These are phyloP conservation scores for Coriaria nepalensis DNA, from an alignment of 306 rosid species.

Conservation along the genomic window DNA sequence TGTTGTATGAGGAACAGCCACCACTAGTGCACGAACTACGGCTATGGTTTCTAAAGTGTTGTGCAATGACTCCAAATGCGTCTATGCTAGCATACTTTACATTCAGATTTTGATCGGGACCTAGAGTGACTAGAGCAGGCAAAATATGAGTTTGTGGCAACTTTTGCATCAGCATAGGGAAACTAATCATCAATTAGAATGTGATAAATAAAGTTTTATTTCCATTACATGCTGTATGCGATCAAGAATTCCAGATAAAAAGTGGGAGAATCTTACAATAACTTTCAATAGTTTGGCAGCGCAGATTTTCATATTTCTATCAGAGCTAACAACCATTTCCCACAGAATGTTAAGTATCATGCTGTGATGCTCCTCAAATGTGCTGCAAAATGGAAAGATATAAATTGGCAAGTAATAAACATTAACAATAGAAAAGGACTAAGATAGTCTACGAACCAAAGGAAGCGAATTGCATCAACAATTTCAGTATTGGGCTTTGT, in stretches of 20 bases:
- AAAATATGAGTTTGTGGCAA: constrained; percentile 80
- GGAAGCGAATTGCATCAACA: constrained; percentile 75
- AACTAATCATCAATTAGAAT: constrained; percentile 28
- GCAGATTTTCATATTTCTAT: constrained; percentile 57
- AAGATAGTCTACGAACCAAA: constrained; percentile 49
- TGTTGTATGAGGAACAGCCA: constrained; percentile 87
- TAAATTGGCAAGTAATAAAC: constrained; percentile 7
- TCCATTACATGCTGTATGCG: constrained; percentile 16
- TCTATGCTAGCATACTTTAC: constrained; percentile 95
- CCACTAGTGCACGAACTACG: constrained; percentile 79
- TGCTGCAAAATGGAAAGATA: constrained; percentile 45
- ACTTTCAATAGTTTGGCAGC: constrained; percentile 80
- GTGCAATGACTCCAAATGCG: constrained; percentile 93
- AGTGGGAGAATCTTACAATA: constrained; percentile 39
- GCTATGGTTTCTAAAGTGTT: constrained; percentile 78
- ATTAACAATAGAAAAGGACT: constrained; percentile 8
- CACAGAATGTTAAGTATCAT: constrained; percentile 75
- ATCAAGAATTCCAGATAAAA: constrained; percentile 11
- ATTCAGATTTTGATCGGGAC: constrained; percentile 75
- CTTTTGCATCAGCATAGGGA: constrained; percentile 77
- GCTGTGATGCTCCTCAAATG: constrained; percentile 54
- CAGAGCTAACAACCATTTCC: constrained; percentile 97
- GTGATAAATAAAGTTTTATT: constrained; percentile 13
- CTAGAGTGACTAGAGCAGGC: constrained; percentile 93
- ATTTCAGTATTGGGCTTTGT: constrained; percentile 52